These are phyloP conservation scores for Lithocarpus polystachyus DNA, from an alignment of 306 rosid species.

Conservation along the genomic window DNA sequence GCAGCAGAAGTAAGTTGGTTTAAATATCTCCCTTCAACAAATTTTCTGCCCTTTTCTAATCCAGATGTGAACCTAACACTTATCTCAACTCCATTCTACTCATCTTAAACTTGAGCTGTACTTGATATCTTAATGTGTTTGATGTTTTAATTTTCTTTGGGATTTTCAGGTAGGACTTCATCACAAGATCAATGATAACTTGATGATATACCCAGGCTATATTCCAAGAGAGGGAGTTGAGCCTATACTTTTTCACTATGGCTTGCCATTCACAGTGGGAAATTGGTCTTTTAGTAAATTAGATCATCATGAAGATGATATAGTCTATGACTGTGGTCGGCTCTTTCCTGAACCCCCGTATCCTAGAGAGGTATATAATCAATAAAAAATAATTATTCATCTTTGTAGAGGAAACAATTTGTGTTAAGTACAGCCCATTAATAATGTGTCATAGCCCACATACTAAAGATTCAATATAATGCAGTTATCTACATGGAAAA, in stretches of 20 bases:
- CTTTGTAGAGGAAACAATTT: slow-evolving; percentile 2
- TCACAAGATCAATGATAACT: slow-evolving; percentile 93
- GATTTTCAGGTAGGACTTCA: slow-evolving; percentile 77
- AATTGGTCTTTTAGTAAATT: slow-evolving; percentile 93
- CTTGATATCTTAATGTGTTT: slow-evolving; percentile 7
- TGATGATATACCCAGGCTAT: slow-evolving; percentile 97
- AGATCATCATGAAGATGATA: slow-evolving; percentile 71
- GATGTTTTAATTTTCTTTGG: slow-evolving; percentile 20
- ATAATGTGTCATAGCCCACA: neutral
- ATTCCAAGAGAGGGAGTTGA: slow-evolving; percentile 71
- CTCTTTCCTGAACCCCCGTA: slow-evolving; percentile 97
- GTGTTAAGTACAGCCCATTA: slow-evolving; percentile 1
- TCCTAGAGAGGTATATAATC: slow-evolving; percentile 75
- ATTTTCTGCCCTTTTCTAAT: neutral
- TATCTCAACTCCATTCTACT: neutral
- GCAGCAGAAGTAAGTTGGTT: slow-evolving; percentile 84
- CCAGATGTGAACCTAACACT: neutral
- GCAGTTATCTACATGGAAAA: slow-evolving; percentile 1
- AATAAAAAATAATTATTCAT: neutral
- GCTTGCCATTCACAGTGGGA: slow-evolving; percentile 77
- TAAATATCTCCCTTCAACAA: neutral
- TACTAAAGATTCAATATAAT: neutral
- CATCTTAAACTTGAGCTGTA: neutral
- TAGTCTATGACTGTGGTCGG: slow-evolving; percentile 73
- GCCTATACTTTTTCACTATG: slow-evolving; percentile 96